Evolutionary conservation across 208 protist genomes (phyloP).

Genomic region (Herpetomonas tarakana): DNA sequence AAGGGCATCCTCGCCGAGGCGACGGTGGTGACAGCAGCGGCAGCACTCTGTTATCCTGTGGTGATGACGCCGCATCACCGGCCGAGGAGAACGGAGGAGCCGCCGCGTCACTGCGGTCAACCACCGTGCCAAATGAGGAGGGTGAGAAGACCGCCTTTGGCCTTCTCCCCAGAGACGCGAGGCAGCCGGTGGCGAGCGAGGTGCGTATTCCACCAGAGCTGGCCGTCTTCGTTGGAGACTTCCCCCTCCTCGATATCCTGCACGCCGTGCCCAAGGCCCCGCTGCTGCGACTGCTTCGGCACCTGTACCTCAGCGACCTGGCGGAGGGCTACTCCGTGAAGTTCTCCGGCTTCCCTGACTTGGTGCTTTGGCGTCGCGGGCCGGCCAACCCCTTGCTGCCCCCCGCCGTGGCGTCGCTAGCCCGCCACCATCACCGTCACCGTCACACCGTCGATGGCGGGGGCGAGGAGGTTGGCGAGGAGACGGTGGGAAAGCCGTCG

Average conservation of each 20-base stretch:
- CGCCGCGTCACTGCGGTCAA: no score
- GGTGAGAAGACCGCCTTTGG: neutral
- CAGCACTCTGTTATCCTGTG: no score
- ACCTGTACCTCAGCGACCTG: conserved; percentile 38
- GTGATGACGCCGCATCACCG: no score
- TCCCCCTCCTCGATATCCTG: conserved; percentile 60
- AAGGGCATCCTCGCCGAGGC: no score
- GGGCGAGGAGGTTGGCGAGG: neutral
- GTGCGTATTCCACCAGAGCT: conserved; percentile 15
- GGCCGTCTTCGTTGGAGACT: conserved; percentile 36
- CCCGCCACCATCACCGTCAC: no score
- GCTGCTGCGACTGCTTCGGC: conserved; percentile 56
- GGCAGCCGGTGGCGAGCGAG: neutral
- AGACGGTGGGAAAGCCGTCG: neutral
- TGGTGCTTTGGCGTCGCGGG: conserved; percentile 55
- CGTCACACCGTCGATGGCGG: no score
- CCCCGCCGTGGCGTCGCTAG: no score
- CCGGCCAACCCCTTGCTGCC: neutral
- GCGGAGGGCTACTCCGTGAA: conserved; percentile 44
- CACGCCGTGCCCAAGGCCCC: conserved; percentile 37
- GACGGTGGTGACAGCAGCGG: neutral
- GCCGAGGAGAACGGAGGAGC: no score
- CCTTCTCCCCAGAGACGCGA: no score
- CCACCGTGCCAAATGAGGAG: no score
- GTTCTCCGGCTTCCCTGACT: conserved; percentile 78